These are phyloP conservation scores for Coemansia sp. DNA, from an alignment of 371 early-diverging fungal genomes.

Conservation along the genomic window DNA sequence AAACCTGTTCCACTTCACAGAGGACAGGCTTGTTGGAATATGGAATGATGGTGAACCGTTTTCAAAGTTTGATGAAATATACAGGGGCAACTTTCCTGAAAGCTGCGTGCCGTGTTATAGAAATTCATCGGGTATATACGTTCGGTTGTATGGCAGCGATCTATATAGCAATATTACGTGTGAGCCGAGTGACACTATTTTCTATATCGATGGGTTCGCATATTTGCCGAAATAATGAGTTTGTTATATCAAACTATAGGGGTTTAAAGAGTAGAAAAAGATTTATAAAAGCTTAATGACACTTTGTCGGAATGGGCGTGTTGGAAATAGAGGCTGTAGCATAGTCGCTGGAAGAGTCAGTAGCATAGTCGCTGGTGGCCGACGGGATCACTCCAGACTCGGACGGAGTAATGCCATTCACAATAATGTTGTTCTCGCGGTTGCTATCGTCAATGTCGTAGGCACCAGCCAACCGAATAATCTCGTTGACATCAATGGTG, in stretches of 20 bases:
- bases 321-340: background rate
- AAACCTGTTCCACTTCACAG: too few species aligned
- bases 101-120: background rate
- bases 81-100: background rate
- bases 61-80: background rate
- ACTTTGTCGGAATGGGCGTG: background rate
- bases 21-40: background rate
- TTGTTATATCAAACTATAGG: too few species aligned
- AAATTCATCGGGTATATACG: too few species aligned
- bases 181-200: too few species aligned
- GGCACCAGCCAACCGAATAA: constrained; percentile 4
- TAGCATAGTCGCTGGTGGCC: background rate
- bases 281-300: background rate
- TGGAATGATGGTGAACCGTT: background rate
- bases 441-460: constrained; percentile 34
- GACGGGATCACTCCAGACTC: background rate
- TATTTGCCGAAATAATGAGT: background rate
- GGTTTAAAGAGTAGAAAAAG: too few species aligned
- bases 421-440: constrained; percentile 36
- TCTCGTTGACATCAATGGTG: constrained; percentile 11
- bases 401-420: background rate
- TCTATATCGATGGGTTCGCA: background rate
- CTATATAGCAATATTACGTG: too few species aligned
- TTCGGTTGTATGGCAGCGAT: too few species aligned
- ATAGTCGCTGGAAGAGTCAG: background rate